Evolutionary conservation across 2,329 filamentous ascomycete species (phyloP), one percentile per base, ranked within the genome.

Genomic region (Xylariaceae sp.): DNA sequence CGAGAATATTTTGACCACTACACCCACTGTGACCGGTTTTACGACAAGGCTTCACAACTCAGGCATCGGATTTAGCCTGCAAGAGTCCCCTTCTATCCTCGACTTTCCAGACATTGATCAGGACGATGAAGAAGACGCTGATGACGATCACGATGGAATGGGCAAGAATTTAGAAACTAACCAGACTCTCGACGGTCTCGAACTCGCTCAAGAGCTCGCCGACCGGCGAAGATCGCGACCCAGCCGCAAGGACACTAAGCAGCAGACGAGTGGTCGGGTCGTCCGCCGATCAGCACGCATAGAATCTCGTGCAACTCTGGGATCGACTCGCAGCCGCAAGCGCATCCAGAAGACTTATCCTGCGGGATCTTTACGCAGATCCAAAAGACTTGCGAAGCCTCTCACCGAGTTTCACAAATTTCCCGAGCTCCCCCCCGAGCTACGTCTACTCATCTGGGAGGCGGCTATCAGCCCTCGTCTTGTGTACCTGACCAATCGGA

Each of bases 371-470:
- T n/a, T 32, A 32, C 56, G 55, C n/a, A 57, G 59, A 11, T 62
- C 59, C 13, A 33, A 52, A 9, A 50, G 58, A 8, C 43, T 61
- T 2, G 35, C 45, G 9, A 62, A 59, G 39, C 57, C 60, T 3
- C 51, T 59, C 9, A 52, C 52, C 6, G 39, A 51, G 9, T 62
- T 62, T 41, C 48, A 54, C 34, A 53, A 51, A 18, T 63, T 52
- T 42, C 7, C 42, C 3, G 32, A 52, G 1, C 46, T 63, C 8
- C 58, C 58, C 4, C 2, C 24, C 4, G 60, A 63, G 39, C 37
- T 63, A 7, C 45, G 54, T 44, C 44, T 61, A 15, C 52, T 60
- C 51, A 45, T 62, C 13, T 63, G 57, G 57, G 56, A 62, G 41
- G 51, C 51, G 11, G 55, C 53, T 8, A 42, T 59, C 7, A 39